Evolutionary conservation across 768 basidiomycete genomes (phyloP).

Genomic region (Cystofilobasidium capitatum): DNA sequence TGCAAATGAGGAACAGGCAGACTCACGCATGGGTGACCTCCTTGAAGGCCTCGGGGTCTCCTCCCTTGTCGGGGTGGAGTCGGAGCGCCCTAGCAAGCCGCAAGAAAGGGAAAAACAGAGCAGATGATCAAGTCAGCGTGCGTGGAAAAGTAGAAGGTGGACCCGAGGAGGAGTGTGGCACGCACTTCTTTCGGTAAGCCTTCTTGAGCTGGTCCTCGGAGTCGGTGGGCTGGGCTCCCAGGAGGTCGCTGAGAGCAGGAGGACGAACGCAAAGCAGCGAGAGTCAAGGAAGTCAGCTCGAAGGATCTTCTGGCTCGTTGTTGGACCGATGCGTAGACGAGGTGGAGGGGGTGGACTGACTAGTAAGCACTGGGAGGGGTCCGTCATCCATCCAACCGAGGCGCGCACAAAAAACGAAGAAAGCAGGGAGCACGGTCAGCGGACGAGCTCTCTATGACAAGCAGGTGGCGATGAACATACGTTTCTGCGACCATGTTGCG

Average conservation of each 20-base stretch:
- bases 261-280: background rate
- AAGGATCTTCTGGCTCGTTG: too few species aligned
- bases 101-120: background rate
- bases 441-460: too few species aligned
- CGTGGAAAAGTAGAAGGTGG: background rate
- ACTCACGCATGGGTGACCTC: slow-evolving; percentile 90
- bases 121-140: background rate
- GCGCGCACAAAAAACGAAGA: background rate
- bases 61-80: slow-evolving; percentile 86
- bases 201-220: slow-evolving; percentile 84
- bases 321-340: too few species aligned
- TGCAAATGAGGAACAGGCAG: slow-evolving; percentile 17
- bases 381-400: too few species aligned
- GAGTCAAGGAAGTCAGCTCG: background rate
- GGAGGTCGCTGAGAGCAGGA: slow-evolving; percentile 55
- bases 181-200: slow-evolving; percentile 81
- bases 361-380: too few species aligned
- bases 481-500: slow-evolving; percentile 23
- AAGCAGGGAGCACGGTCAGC: slow-evolving; percentile 8
- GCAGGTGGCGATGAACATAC: too few species aligned
- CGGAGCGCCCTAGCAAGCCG: slow-evolving; percentile 57
- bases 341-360: too few species aligned
- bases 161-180: background rate
- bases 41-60: slow-evolving; percentile 94
- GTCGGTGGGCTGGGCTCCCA: slow-evolving; percentile 70